phyloP scores from a whole-genome alignment of 2,329 filamentous ascomycete species.

The Eurotiales sp. region DNA sequence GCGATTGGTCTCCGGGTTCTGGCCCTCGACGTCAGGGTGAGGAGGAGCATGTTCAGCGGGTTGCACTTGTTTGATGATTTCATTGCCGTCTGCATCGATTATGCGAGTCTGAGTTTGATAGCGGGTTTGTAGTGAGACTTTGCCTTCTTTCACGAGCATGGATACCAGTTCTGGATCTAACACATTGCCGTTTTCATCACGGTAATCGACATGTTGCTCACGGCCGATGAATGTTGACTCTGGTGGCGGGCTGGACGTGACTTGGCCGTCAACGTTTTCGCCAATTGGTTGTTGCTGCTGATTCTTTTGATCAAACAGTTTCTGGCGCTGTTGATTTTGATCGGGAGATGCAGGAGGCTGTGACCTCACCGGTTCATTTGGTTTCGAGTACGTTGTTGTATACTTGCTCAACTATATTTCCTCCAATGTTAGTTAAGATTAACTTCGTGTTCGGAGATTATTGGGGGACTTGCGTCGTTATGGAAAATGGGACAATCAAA shows the following conservation, averaged over 20 bases:
- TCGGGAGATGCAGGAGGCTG: conserved; percentile 17
- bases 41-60: conserved; percentile 44
- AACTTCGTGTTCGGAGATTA: too few relatives aligned
- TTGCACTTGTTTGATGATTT: conserved; percentile 49
- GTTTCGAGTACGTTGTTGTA: conserved; percentile 27
- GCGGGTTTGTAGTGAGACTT: conserved; percentile 90
- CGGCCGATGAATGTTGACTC: conserved; percentile 43
- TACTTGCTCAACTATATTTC: conserved; percentile 37
- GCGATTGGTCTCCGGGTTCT: conserved; percentile 53
- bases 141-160: conserved; percentile 67
- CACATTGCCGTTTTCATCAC: conserved; percentile 88
- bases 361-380: conserved; percentile 21
- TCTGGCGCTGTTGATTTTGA: conserved; percentile 17
- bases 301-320: too few relatives aligned
- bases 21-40: conserved; percentile 56
- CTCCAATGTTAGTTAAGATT: conserved; percentile 12
- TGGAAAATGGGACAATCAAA: conserved; percentile 97
- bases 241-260: conserved; percentile 26
- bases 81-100: conserved; percentile 74
- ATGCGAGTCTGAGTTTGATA: conserved; percentile 93
- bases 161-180: conserved; percentile 80
- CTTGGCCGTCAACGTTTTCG: conserved; percentile 20
- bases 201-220: conserved; percentile 87
- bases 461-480: conserved; percentile 68
- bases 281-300: conserved; percentile 19